These are phyloP conservation scores for Euphorbia tirucalli DNA, from an alignment of 345 rosid genomes.

Conservation along the genomic window DNA sequence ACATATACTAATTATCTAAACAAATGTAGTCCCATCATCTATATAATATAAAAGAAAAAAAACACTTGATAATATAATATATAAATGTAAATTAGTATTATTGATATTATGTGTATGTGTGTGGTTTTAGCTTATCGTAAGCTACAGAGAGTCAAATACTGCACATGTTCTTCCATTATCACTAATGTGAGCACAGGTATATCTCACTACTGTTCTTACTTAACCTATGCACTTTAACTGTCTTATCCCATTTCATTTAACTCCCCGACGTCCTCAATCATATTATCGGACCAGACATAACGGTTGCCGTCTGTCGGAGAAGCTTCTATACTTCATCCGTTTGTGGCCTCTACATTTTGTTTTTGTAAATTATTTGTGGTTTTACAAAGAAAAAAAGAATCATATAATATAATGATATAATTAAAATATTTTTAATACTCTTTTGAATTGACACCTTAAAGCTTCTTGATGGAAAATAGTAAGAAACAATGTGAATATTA, in stretches of 20 bases:
- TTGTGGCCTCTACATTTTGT: too few species aligned
- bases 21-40: not conserved
- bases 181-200: constrained; percentile 34
- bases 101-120: not conserved
- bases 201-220: not conserved
- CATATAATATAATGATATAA: too few species aligned
- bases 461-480: too few species aligned
- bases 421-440: too few species aligned
- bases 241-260: too few species aligned
- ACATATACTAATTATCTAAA: not conserved
- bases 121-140: constrained; percentile 23
- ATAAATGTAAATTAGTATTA: not conserved
- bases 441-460: too few species aligned
- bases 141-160: constrained; percentile 37
- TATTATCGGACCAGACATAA: not conserved
- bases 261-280: too few species aligned
- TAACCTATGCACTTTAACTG: constrained; percentile 15
- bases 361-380: too few species aligned
- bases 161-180: constrained; percentile 33
- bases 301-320: not conserved
- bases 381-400: too few species aligned
- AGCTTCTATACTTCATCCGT: too few species aligned
- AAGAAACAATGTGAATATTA: too few species aligned
- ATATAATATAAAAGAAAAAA: too few species aligned
- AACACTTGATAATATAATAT: not conserved